A percentile compares a stretch with the other conserved stretches of the same genome.
Conservation (phyloP, 768 basidiomycete genomes). For the Coprinopsis strossmayeri region DNA sequence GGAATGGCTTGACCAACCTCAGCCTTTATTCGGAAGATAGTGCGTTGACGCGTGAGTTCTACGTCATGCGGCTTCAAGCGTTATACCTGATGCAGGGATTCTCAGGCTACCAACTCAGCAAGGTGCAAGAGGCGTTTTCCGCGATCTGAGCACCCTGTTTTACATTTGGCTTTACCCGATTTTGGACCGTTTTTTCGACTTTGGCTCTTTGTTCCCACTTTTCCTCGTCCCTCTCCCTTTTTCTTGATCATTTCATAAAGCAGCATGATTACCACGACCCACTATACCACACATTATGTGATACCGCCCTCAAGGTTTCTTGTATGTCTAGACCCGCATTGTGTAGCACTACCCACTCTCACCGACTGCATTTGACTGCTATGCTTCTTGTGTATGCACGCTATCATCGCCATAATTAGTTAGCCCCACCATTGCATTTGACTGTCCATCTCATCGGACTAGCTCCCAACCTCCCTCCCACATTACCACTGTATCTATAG, state of each 20-base stretch:
- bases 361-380: too few species aligned
- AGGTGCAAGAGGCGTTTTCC: slow-evolving; percentile 39
- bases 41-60: slow-evolving; percentile 37
- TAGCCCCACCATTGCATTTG: slow-evolving; percentile 4
- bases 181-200: slow-evolving; percentile 8
- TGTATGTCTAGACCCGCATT: neutral
- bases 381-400: too few species aligned
- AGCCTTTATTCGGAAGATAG: slow-evolving; percentile 39
- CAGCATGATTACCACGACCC: slow-evolving; percentile 3
- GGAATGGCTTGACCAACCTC: slow-evolving; percentile 33
- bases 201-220: slow-evolving; percentile 3
- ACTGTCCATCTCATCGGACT: too few species aligned
- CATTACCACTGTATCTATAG: too few species aligned
- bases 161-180: slow-evolving; percentile 7
- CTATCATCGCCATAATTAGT: slow-evolving; percentile 2
- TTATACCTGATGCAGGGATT: slow-evolving; percentile 8
- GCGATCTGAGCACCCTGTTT: slow-evolving; percentile 24
- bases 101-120: slow-evolving; percentile 38
- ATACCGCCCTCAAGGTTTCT: slow-evolving; percentile 5
- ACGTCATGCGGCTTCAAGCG: slow-evolving; percentile 1
- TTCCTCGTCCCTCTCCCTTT: neutral
- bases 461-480: too few species aligned
- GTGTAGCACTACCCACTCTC: slow-evolving; percentile 5
- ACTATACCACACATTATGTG: slow-evolving; percentile 10
- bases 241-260: slow-evolving; percentile 6